Conservation (phyloP, 208 protist genomes). For the Histomonas meleagridis region DNA sequence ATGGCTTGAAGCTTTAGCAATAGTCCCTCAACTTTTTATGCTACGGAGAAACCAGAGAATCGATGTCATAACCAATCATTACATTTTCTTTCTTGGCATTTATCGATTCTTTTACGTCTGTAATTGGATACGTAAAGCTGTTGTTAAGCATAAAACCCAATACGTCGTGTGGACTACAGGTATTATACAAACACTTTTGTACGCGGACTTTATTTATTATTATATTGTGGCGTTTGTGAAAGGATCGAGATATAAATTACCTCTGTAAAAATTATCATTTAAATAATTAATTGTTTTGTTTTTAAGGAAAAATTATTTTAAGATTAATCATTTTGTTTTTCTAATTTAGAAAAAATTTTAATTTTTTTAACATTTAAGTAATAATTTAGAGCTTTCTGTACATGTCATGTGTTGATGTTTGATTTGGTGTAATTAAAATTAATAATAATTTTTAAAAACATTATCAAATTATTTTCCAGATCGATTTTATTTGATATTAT, state of each 20-base stretch:
- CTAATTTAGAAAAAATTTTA: too few relatives aligned
- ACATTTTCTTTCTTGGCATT: neutral
- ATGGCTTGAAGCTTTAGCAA: neutral
- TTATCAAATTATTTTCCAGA: too few relatives aligned
- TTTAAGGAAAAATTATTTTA: too few relatives aligned
- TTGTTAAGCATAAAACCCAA: neutral
- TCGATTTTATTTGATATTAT: too few relatives aligned
- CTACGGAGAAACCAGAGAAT: neutral
- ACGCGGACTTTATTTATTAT: conserved; percentile 25
- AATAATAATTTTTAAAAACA: too few relatives aligned
- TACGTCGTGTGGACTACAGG: neutral
- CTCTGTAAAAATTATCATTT: too few relatives aligned
- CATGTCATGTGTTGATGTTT: too few relatives aligned
- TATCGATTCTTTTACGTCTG: neutral
- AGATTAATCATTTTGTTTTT: too few relatives aligned
- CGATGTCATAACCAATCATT: neutral
- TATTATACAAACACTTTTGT: neutral
- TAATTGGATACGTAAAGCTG: neutral
- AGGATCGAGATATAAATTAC: neutral
- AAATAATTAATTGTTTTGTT: too few relatives aligned
- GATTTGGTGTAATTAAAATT: too few relatives aligned
- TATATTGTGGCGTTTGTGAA: neutral
- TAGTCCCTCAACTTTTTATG: neutral
- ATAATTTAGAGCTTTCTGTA: too few relatives aligned
- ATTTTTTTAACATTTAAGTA: too few relatives aligned